A percentile compares a stretch with the other conserved stretches of the same genome.
Conservation (phyloP, 1,284 basidiomycete genomes). For the Ganoderma lingzhi region DNA sequence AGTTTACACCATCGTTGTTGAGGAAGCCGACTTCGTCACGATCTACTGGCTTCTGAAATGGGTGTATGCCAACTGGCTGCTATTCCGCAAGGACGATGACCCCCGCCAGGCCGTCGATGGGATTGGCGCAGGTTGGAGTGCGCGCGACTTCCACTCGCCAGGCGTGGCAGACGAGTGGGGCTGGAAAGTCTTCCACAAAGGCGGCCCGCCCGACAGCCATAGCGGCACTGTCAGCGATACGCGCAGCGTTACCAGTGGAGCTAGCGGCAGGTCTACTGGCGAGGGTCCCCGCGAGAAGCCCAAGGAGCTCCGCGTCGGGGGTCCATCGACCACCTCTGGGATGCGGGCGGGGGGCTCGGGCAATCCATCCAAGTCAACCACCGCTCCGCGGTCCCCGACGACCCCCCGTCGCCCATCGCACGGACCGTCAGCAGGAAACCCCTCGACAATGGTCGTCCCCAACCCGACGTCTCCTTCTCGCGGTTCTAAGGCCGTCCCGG, state of each 20-base stretch:
- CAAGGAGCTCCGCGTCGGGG: conserved; percentile 26
- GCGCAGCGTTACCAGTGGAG: conserved; percentile 60
- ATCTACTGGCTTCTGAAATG: conserved; percentile 87
- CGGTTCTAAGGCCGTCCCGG: conserved; percentile 50
- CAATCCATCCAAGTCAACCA: conserved; percentile 19
- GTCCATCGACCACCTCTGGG: conserved; percentile 12
- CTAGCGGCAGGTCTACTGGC: conserved; percentile 47
- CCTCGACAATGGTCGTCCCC: conserved; percentile 21
- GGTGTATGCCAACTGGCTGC: conserved; percentile 81
- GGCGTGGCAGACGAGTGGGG: conserved; percentile 66
- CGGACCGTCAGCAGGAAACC: conserved; percentile 32
- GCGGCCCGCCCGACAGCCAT: conserved; percentile 46
- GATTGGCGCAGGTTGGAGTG: conserved; percentile 69
- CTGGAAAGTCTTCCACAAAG: conserved; percentile 68
- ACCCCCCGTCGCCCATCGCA: conserved; percentile 37
- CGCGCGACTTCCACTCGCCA: conserved; percentile 58
- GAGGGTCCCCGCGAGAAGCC: conserved; percentile 33
- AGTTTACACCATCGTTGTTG: conserved; percentile 73
- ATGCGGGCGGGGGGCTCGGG: conserved; percentile 7
- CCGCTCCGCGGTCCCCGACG: conserved; percentile 33
- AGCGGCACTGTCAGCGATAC: conserved; percentile 47
- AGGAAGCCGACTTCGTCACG: conserved; percentile 85
- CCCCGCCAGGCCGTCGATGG: conserved; percentile 69
- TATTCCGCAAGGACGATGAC: conserved; percentile 72
- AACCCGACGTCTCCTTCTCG: conserved; percentile 30